phyloP scores from a whole-genome alignment of 2,329 filamentous ascomycete species.

The Eurotiales sp. region DNA sequence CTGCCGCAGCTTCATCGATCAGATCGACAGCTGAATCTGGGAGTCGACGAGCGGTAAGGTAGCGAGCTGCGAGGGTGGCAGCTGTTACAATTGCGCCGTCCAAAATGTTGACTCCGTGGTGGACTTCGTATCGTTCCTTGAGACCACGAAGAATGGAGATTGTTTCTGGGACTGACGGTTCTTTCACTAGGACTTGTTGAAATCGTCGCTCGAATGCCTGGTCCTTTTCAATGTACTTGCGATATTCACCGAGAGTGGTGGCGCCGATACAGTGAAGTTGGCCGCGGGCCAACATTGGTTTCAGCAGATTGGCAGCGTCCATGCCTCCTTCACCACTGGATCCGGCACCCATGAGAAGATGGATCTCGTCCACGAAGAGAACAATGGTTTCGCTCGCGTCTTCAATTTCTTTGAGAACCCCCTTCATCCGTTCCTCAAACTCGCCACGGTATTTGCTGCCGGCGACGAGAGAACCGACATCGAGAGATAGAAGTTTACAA shows the following conservation, averaged over 20 bases:
- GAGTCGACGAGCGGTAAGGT: constrained; percentile 83
- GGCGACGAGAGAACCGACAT: constrained; percentile 90
- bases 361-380: constrained; percentile 97
- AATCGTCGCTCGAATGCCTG: constrained; percentile 97
- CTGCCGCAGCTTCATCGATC: constrained; percentile 92
- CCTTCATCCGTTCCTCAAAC: constrained; percentile 99
- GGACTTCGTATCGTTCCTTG: constrained; percentile 97
- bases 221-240: constrained; percentile 99
- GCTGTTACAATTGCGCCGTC: constrained; percentile 89
- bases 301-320: constrained; percentile 96
- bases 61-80: constrained; percentile 87
- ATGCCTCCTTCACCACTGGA: constrained; percentile 94
- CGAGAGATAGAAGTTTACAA: constrained; percentile 89
- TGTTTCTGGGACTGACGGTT: constrained; percentile 82
- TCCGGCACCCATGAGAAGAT: constrained; percentile 95
- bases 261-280: constrained; percentile 98
- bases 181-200: constrained; percentile 96
- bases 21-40: constrained; percentile 96
- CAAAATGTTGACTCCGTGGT: constrained; percentile 95
- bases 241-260: constrained; percentile 90
- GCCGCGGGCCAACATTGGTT: constrained; percentile 95
- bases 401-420: constrained; percentile 93
- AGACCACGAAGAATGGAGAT: constrained; percentile 97
- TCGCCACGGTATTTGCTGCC: constrained; percentile 98
- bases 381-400: constrained; percentile 95